A percentile compares a stretch with the other conserved stretches of the same genome.
Conservation (phyloP, 1,139 yeast genomes). For the Yarrowia galli region DNA sequence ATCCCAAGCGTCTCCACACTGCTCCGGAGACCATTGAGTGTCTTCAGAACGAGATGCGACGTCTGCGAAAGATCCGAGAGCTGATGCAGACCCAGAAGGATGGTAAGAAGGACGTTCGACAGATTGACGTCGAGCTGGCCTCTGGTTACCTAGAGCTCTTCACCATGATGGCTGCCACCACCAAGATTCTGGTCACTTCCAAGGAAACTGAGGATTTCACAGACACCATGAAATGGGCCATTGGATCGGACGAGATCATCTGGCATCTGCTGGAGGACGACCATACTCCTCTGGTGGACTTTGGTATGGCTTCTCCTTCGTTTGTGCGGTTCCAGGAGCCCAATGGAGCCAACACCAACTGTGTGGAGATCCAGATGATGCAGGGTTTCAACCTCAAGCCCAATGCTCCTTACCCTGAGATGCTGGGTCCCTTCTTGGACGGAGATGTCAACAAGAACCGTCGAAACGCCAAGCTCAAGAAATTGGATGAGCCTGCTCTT, state of each 20-base stretch:
- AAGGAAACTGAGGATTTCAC: conserved; percentile 53
- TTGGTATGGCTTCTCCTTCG: conserved; percentile 68
- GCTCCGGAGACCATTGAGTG: conserved; percentile 61
- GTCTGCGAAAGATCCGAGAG: conserved; percentile 55
- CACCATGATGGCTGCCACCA: conserved; percentile 70
- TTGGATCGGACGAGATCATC: conserved; percentile 74
- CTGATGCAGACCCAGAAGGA: conserved; percentile 49
- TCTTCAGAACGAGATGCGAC: conserved; percentile 65
- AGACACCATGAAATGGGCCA: conserved; percentile 61
- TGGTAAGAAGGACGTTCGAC: conserved; percentile 44
- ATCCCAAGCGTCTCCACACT: conserved; percentile 65
- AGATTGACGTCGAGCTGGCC: conserved; percentile 64
- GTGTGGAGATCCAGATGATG: conserved; percentile 65
- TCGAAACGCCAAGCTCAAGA: conserved; percentile 45
- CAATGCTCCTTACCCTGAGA: conserved; percentile 71
- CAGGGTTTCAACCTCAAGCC: conserved; percentile 74
- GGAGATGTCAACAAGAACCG: conserved; percentile 40
- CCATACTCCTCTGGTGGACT: conserved; percentile 71
- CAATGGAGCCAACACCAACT: conserved; percentile 69
- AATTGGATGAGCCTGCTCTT: conserved; percentile 49
- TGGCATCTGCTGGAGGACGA: conserved; percentile 72
- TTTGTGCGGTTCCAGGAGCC: conserved; percentile 67
- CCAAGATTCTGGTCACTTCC: conserved; percentile 46
- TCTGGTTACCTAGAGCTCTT: conserved; percentile 65
- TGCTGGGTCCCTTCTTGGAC: conserved; percentile 62